Evolutionary conservation across 73 alveolate genomes (phyloP).

Genomic region (Uronychia binucleata): DNA sequence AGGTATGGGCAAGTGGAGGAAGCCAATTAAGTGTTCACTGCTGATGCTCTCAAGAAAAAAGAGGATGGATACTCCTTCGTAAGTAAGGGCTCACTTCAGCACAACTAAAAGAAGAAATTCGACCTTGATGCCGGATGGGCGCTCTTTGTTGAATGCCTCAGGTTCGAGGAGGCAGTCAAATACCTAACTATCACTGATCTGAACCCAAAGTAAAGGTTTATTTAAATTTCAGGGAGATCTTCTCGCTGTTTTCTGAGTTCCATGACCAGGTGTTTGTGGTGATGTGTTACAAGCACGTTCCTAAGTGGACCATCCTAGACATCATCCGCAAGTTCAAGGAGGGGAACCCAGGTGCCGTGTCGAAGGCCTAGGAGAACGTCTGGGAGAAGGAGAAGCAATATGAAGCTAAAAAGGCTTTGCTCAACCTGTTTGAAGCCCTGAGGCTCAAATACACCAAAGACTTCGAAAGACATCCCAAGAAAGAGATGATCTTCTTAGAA

Average conservation of each 20-base stretch:
- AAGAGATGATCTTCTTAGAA: constrained; percentile 11
- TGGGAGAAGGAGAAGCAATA: constrained; percentile 5
- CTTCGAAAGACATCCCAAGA: constrained; percentile 30
- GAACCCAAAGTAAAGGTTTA: constrained; percentile 42
- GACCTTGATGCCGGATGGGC: constrained; percentile 62
- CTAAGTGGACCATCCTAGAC: background rate
- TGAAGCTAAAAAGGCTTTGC: constrained; percentile 28
- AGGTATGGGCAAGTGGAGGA: background rate
- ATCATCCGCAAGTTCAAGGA: background rate
- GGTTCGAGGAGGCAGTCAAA: constrained; percentile 41
- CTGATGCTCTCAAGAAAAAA: background rate
- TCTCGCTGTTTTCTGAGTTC: constrained; percentile 12
- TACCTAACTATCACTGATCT: constrained; percentile 38
- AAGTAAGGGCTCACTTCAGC: background rate
- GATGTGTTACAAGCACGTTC: background rate
- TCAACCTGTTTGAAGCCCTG: constrained; percentile 11
- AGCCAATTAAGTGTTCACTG: background rate
- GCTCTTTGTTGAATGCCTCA: constrained; percentile 8
- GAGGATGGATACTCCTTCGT: background rate
- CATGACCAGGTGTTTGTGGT: background rate
- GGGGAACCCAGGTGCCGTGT: background rate
- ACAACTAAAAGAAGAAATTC: constrained; percentile 29
- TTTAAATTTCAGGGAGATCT: constrained; percentile 26
- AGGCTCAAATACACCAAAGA: constrained; percentile 32
- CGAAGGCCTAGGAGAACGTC: background rate